Percentiles rank a stretch among this genome's conserved stretches.
phyloP scores from a whole-genome alignment of 805 yeast genomes.

The Barnettozyma sucrosica region DNA sequence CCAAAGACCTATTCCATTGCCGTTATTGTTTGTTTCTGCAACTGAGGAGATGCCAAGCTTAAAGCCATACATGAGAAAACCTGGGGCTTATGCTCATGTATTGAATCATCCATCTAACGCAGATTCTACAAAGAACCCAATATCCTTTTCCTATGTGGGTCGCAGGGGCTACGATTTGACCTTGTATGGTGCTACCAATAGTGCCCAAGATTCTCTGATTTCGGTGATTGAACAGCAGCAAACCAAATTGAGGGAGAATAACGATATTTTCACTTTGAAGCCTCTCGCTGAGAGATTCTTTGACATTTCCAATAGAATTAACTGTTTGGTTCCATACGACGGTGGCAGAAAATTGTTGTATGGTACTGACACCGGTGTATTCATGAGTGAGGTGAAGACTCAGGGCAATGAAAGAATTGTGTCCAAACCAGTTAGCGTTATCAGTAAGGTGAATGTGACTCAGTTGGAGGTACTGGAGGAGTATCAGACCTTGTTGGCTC shows the following conservation, averaged over 20 bases:
- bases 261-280: slow-evolving; percentile 74
- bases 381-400: slow-evolving; percentile 61
- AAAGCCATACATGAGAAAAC: slow-evolving; percentile 34
- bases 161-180: slow-evolving; percentile 42
- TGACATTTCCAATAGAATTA: slow-evolving; percentile 68
- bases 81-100: slow-evolving; percentile 27
- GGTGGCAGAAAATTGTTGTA: slow-evolving; percentile 87
- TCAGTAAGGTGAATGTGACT: slow-evolving; percentile 69
- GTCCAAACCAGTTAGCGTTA: slow-evolving; percentile 68
- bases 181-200: slow-evolving; percentile 36
- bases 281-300: slow-evolving; percentile 73
- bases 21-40: slow-evolving; percentile 65
- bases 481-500: slow-evolving; percentile 72
- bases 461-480: slow-evolving; percentile 92
- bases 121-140: slow-evolving; percentile 33
- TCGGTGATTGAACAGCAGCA: slow-evolving; percentile 81
- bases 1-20: slow-evolving; percentile 82
- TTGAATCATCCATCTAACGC: slow-evolving; percentile 18
- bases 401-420: slow-evolving; percentile 46
- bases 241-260: slow-evolving; percentile 56
- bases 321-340: slow-evolving; percentile 89
- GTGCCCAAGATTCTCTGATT: slow-evolving; percentile 71
- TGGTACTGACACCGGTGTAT: slow-evolving; percentile 90
- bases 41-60: slow-evolving; percentile 74
- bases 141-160: slow-evolving; percentile 45